phyloP scores from a whole-genome alignment of 768 basidiomycete genomes.

The Trametes maxima region DNA sequence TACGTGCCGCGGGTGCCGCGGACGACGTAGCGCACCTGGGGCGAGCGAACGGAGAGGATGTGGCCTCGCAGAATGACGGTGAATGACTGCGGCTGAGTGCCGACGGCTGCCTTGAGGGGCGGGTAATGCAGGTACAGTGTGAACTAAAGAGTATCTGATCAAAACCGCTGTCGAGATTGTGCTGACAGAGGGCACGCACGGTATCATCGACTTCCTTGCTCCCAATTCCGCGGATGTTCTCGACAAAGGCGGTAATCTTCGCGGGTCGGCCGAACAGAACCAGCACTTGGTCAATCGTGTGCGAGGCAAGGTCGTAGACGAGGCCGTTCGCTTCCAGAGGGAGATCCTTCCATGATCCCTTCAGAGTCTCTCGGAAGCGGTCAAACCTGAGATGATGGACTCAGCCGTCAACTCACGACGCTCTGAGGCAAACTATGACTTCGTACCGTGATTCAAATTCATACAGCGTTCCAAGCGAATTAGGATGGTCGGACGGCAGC shows the following conservation, averaged over 20 bases:
- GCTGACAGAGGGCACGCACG: constrained; percentile 40
- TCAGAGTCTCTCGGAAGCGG: constrained; percentile 65
- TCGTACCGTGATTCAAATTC: constrained; percentile 79
- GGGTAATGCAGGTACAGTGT: constrained; percentile 29
- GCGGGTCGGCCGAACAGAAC: constrained; percentile 75
- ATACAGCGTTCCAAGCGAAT: constrained; percentile 59
- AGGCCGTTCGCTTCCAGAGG: constrained; percentile 62
- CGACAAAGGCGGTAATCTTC: constrained; percentile 66
- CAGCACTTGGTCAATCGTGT: constrained; percentile 79
- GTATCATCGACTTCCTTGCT: constrained; percentile 66
- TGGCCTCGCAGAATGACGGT: constrained; percentile 70
- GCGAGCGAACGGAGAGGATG: constrained; percentile 64
- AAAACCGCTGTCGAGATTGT: neutral
- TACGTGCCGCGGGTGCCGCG: constrained; percentile 74
- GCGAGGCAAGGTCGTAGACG: constrained; percentile 78
- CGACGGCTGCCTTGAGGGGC: constrained; percentile 4
- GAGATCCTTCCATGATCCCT: constrained; percentile 81
- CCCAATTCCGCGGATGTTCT: constrained; percentile 70
- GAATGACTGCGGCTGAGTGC: constrained; percentile 50
- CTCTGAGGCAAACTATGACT: neutral
- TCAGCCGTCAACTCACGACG: neutral
- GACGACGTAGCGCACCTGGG: constrained; percentile 71
- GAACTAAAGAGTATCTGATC: constrained; percentile 26
- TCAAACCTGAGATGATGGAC: constrained; percentile 54
- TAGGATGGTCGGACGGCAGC: constrained; percentile 51